Conservation (phyloP, 1,139 yeast genomes). For the Yamadazyma songkhlaensis region DNA sequence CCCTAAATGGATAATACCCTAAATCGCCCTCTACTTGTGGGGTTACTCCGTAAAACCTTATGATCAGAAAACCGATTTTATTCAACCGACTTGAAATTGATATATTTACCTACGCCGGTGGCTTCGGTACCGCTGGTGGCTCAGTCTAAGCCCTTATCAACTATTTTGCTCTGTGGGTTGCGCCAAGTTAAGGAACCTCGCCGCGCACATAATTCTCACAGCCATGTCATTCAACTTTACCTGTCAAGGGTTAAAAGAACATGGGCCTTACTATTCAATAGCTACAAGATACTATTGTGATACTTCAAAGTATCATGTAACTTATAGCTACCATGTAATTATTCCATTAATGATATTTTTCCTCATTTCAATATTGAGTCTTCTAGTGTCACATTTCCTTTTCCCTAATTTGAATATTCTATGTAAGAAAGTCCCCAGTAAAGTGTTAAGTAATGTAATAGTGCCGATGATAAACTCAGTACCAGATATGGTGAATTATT, state of each 20-base stretch:
- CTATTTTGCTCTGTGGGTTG: not conserved
- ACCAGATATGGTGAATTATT: constrained; percentile 40
- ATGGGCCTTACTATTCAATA: constrained; percentile 1
- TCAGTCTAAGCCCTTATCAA: too few relatives aligned
- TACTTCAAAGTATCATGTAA: not conserved
- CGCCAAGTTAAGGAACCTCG: not conserved
- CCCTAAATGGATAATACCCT: too few relatives aligned
- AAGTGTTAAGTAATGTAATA: constrained; percentile 33
- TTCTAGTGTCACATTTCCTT: constrained; percentile 36
- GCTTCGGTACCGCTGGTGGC: too few relatives aligned
- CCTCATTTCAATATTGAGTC: constrained; percentile 20
- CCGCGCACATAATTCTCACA: too few relatives aligned
- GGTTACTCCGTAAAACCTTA: too few relatives aligned
- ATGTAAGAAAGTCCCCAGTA: constrained; percentile 28
- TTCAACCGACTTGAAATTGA: too few relatives aligned
- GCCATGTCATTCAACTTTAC: not conserved
- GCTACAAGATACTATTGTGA: constrained; percentile 2
- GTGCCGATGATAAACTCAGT: constrained; percentile 40
- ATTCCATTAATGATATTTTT: constrained; percentile 8
- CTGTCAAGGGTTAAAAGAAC: constrained; percentile 1
- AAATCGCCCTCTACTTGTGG: too few relatives aligned
- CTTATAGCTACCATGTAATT: constrained; percentile 7
- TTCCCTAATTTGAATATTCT: constrained; percentile 30
- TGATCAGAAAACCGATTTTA: too few relatives aligned
- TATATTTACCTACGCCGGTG: too few relatives aligned